These are phyloP conservation scores for Macrophomina pseudophaseolina DNA, from an alignment of 2,329 filamentous ascomycete genomes.

Conservation along the genomic window DNA sequence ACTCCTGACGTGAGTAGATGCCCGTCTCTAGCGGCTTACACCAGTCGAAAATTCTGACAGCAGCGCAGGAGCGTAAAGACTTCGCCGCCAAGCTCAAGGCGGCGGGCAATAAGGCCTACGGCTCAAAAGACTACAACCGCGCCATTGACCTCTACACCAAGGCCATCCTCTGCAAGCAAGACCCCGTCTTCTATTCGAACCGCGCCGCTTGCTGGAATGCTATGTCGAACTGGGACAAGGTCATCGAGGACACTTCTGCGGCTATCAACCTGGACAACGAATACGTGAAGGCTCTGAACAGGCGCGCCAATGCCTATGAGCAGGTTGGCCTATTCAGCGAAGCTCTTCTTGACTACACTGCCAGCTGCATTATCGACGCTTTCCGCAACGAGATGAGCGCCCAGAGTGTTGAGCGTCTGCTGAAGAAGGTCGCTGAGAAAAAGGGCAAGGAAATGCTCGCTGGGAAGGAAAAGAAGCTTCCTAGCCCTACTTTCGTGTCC, in stretches of 20 bases:
- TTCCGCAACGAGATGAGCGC: constrained; percentile 93
- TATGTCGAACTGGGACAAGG: constrained; percentile 89
- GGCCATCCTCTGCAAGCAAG: constrained; percentile 94
- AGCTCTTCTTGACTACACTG: constrained; percentile 95
- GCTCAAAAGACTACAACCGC: constrained; percentile 88
- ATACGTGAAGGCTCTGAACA: constrained; percentile 97
- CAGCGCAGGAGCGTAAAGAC: constrained; percentile 74
- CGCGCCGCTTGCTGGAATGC: constrained; percentile 97
- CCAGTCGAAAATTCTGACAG: constrained; percentile 33
- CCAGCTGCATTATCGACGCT: constrained; percentile 97
- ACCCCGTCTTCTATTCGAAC: constrained; percentile 99
- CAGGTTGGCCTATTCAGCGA: constrained; percentile 90
- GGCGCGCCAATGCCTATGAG: constrained; percentile 95
- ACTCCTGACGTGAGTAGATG: constrained; percentile 46
- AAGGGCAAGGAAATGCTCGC: constrained; percentile 90
- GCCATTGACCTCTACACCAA: constrained; percentile 96
- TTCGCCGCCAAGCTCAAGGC: constrained; percentile 93
- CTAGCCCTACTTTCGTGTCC: constrained; percentile 94
- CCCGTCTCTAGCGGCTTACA: background rate
- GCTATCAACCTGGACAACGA: constrained; percentile 91
- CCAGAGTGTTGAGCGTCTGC: constrained; percentile 84
- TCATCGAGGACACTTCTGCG: constrained; percentile 94
- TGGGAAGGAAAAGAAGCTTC: constrained; percentile 81
- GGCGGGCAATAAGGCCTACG: constrained; percentile 94
- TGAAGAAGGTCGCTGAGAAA: constrained; percentile 95